Evolutionary conservation across 139 green algal genomes (phyloP).

Genomic region (Micromonas commoda): DNA sequence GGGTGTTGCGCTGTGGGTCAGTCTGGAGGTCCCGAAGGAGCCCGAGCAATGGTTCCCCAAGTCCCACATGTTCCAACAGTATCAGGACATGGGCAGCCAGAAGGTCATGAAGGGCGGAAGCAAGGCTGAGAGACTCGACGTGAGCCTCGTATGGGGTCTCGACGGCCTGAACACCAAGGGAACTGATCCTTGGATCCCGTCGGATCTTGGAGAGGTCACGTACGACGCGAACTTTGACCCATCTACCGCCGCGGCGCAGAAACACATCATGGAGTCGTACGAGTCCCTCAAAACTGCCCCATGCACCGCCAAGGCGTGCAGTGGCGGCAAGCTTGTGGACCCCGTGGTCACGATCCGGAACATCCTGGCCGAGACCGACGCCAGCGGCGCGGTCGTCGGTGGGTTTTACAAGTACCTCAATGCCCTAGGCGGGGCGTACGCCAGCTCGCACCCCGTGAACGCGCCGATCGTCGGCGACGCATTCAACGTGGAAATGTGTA

Average conservation of each 20-base stretch:
- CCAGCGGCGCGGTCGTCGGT: neutral
- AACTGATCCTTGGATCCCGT: slow-evolving; percentile 27
- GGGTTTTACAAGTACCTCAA: slow-evolving; percentile 15
- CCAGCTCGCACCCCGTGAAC: neutral
- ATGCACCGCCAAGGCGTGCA: slow-evolving; percentile 1
- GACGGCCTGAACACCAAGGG: slow-evolving; percentile 28
- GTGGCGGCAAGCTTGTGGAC: neutral
- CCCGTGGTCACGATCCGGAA: neutral
- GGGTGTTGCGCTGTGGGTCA: slow-evolving; percentile 24
- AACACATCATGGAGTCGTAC: slow-evolving; percentile 6
- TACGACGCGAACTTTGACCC: slow-evolving; percentile 31
- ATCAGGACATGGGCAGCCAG: slow-evolving; percentile 24
- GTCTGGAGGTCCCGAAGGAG: slow-evolving; percentile 32
- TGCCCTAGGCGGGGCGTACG: neutral
- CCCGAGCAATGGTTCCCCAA: slow-evolving; percentile 36
- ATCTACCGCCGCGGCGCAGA: slow-evolving; percentile 20
- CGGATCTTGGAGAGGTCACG: slow-evolving; percentile 31
- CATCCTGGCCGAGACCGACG: neutral
- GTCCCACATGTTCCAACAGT: slow-evolving; percentile 36
- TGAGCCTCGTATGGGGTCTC: slow-evolving; percentile 37
- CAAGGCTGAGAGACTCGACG: slow-evolving; percentile 17
- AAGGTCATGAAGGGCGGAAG: slow-evolving; percentile 2
- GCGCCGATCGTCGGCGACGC: neutral
- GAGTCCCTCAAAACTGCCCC: neutral
- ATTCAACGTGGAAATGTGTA: slow-evolving; percentile 9